Base-by-base conservation (phyloP, 2,329 filamentous ascomycete genomes). In the Claviceps cyperi region DNA sequence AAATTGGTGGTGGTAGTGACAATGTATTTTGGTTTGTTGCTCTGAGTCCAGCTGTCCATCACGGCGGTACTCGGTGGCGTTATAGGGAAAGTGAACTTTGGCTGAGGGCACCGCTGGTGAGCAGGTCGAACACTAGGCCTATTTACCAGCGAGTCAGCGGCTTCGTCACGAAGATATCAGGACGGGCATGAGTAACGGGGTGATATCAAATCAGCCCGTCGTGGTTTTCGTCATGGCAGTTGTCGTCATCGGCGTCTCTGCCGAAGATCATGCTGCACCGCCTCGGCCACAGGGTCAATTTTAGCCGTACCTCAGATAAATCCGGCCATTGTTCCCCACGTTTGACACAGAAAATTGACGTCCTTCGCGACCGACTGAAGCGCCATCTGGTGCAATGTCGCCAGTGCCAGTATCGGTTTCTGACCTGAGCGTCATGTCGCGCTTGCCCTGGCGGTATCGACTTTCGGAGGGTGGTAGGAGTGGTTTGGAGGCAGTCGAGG, bases 281-380 rank as follows among this genome's bases (percentile, higher is more conserved):
- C 22, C 14, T 32, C 15, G 22, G 43, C 3, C 7, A 41, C 5
- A 13, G 28, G n/a, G 28, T 8, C 37, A 32, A 35, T 7, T 32
- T 1, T 35, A 21, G 44, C 39, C 77, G 61, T 79, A 90, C 84
- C 84, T 85, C 57, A 91, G 64, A 65, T 88, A 91, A 65, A 91
- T 86, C 62, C 82, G 81, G 39, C 86, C 86, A 66, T 89, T 88
- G 62, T 88, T 86, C 22, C 85, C 85, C 52, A 91, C 85, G 64
- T 89, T 90, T 47, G 83, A 80, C 50, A 91, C 86, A 2, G 84
- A 81, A 62, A 91, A 90, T 59, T 86, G 81, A 50, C 83, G 77
- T 46, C 80, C 82, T 62, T 82, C 79, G 52, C 81, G 75, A 36
- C 77, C 75, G 50, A 72, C 77, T 45, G 80, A 77, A 51, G 73